Evolutionary conservation across 2,329 filamentous ascomycete genomes (phyloP), one percentile per base, ranked within the genome.

Genomic region (Alternaria viburni): DNA sequence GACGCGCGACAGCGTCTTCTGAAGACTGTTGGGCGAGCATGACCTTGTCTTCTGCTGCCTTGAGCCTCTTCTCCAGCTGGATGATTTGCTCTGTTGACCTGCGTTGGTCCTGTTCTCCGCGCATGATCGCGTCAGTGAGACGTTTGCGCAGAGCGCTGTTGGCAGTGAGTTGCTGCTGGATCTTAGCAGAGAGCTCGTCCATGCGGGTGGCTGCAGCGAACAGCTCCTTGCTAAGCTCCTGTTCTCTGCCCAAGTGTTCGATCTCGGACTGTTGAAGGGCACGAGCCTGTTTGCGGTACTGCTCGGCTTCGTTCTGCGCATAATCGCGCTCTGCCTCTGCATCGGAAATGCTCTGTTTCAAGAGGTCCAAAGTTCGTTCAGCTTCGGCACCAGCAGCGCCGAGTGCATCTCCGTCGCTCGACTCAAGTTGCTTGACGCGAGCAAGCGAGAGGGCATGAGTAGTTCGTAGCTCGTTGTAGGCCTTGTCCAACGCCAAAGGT

Each of bases 81-180:
- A 92, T 92, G 77, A 99, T 97, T 73, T 92, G 91, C 56, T 89
- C 86, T 13, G 91, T 91, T 66, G 93, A 96, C 63, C 89, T 83
- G 74, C 90, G 90, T 77, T 97, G 94, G 72, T 96, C 93, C 30
- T 86, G 86, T 73, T 98, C 95, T 61, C 95, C 94, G 67, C 93
- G 91, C 56, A 88, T 84, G 41, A 98, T 92, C 1, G 94, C 93
- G 19, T 92, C 88, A 7, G 90, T 84, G 3, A 99, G 88, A 45
- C 95, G 91, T 59, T 87, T 84, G 60, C 93, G 90, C 54, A 99
- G 85, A 26, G 87, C 85, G 41, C 87, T 85, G 79, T 98, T 98
- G 30, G 87, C 87, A n/a, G 89, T 84, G 45, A 98, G 86, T 79
- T 97, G 95, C 59, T 89, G 85, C 59, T 90, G 89, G 23, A 97